Evolutionary conservation across 2,329 filamentous ascomycete species (phyloP).

Genomic region (Lachnum nothofagi): DNA sequence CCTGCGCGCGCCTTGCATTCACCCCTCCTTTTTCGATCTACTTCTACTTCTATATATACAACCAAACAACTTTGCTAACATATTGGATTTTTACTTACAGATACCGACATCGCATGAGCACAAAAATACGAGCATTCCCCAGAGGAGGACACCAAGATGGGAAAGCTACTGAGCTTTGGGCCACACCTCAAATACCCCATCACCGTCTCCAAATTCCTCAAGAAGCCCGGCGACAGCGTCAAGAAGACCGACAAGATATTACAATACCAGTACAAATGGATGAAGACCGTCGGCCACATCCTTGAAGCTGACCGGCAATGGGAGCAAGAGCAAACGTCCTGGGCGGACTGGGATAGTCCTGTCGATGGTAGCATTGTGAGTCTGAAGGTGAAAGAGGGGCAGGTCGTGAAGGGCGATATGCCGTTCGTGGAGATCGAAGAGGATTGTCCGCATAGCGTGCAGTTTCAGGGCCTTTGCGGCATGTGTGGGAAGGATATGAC

Average conservation of each 20-base stretch:
- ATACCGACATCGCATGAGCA: conserved; percentile 29
- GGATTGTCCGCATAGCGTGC: conserved; percentile 82
- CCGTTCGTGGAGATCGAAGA: conserved; percentile 75
- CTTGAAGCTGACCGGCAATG: conserved; percentile 52
- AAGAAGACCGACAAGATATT: conserved; percentile 73
- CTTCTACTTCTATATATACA: not conserved
- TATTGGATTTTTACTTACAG: conserved; percentile 9
- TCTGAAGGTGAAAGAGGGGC: conserved; percentile 70
- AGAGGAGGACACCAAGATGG: conserved; percentile 37
- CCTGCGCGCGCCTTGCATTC: not conserved
- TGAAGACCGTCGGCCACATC: conserved; percentile 65
- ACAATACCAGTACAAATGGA: conserved; percentile 80
- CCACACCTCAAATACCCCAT: conserved; percentile 82
- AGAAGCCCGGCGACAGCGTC: conserved; percentile 68
- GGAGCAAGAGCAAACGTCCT: conserved; percentile 64
- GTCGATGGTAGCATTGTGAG: conserved; percentile 71
- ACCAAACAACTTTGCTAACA: conserved; percentile 12
- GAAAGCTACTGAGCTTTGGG: conserved; percentile 48
- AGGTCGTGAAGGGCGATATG: conserved; percentile 55
- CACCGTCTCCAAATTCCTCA: conserved; percentile 80
- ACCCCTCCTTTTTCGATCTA: not conserved
- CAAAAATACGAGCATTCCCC: conserved; percentile 17
- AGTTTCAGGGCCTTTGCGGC: conserved; percentile 85
- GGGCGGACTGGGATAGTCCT: conserved; percentile 74
- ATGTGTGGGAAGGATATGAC: conserved; percentile 97